These are phyloP conservation scores for Calonectria pteridis DNA, from an alignment of 2,329 filamentous ascomycete genomes.

Conservation along the genomic window DNA sequence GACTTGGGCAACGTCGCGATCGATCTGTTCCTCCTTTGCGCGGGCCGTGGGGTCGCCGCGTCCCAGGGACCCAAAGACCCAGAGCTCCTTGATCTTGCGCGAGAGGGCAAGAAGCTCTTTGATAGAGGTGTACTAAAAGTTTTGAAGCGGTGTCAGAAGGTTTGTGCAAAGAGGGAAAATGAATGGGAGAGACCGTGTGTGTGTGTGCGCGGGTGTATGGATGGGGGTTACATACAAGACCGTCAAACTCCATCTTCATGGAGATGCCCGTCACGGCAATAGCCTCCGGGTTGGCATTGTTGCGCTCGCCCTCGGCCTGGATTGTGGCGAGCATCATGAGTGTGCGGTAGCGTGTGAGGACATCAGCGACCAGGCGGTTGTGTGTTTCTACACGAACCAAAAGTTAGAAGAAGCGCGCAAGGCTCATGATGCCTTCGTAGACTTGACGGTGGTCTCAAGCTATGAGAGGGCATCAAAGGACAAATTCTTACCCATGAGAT, in stretches of 20 bases:
- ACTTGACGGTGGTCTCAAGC: background rate
- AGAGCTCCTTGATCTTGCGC: slow-evolving; percentile 60
- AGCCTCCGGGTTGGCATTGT: slow-evolving; percentile 55
- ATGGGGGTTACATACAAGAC: slow-evolving; percentile 48
- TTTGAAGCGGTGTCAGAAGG: background rate
- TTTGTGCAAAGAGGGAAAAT: background rate
- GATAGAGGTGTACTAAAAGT: slow-evolving; percentile 54
- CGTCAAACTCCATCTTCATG: slow-evolving; percentile 61
- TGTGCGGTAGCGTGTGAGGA: slow-evolving; percentile 58
- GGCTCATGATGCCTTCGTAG: background rate
- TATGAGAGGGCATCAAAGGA: background rate
- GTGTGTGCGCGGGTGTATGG: too few relatives aligned
- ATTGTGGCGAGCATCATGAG: slow-evolving; percentile 59
- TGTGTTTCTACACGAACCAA: slow-evolving; percentile 53
- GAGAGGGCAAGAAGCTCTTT: slow-evolving; percentile 60
- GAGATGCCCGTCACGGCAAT: slow-evolving; percentile 58
- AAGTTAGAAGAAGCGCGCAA: background rate
- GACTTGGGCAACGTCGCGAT: slow-evolving; percentile 52
- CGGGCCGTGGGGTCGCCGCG: slow-evolving; percentile 51
- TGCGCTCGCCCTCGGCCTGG: slow-evolving; percentile 55
- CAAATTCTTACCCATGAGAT: slow-evolving; percentile 51
- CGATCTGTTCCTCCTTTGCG: slow-evolving; percentile 52
- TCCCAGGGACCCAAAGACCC: slow-evolving; percentile 59
- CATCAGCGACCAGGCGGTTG: slow-evolving; percentile 59
- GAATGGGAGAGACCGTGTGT: background rate